Evolutionary conservation across 139 green algal species (phyloP), one percentile per base, ranked within the genome.

Genomic region (Auxenochlorella pyrenoidosa): DNA sequence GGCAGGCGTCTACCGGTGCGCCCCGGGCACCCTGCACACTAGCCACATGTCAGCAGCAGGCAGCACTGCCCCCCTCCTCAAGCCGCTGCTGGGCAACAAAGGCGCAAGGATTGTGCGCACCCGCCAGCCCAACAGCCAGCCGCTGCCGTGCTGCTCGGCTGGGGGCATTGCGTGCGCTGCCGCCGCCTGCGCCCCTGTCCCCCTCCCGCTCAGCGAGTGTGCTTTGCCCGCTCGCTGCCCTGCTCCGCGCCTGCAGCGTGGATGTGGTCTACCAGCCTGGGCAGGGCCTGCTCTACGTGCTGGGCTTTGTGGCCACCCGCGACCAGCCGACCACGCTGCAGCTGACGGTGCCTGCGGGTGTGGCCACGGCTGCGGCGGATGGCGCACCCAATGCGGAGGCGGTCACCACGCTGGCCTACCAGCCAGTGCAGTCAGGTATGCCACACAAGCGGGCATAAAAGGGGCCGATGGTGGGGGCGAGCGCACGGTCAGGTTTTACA

Each of bases 181-280:
- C 47, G 8, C 47, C 47, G 47, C 47, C 10, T 10, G 47, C 10
- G 47, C 8, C 47, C 47, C 47, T 54, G n/a, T n/a, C 47, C 8
- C 15, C 54, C 54, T 63, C 15, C 54, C 54, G 12, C 54, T 24
- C 13, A 63, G 54, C 8, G 47, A 22, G 16, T 63, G 13, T 63
- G 54, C 54, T 10, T 63, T 63, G 54, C 54, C 18, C 54, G 54
- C 54, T 63, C 22, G 32, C 5, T 79, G 38, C 72, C 22, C 24
- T 16, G 36, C 40, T 34, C 5, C 40, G 19, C 40, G 40, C n/a
- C 32, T 71, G 84, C 65, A 80, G 87, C 30, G 87, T 90, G 36
- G 87, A 90, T 58, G 78, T 90, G 3, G 71, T 87, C 43, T 90
- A 90, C 59, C 84, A 84, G 36, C 70, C 66, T 30, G 34, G 28